phyloP scores from a whole-genome alignment of 768 basidiomycete species.

The Rhodotorula diobovata region DNA sequence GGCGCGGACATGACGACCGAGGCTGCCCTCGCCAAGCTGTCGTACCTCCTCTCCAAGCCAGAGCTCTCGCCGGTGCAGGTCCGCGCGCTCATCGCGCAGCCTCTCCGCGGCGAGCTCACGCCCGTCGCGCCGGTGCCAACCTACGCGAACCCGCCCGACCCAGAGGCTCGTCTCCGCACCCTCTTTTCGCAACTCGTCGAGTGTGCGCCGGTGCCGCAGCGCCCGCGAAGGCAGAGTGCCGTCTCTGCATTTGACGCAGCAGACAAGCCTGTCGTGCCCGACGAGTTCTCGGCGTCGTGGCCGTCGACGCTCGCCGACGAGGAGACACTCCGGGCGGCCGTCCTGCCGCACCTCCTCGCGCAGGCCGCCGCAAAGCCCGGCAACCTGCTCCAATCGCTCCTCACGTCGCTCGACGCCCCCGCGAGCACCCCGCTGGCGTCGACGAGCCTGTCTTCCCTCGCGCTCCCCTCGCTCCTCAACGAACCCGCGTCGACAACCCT shows the following conservation, averaged over 20 bases:
- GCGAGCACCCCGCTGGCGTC: not conserved
- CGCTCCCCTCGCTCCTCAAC: slow-evolving; percentile 31
- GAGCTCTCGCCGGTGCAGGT: slow-evolving; percentile 66
- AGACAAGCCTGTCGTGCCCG: not conserved
- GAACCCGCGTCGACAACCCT: slow-evolving; percentile 35
- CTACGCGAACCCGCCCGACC: slow-evolving; percentile 28
- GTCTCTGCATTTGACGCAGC: not conserved
- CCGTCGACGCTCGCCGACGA: slow-evolving; percentile 29
- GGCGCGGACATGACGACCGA: slow-evolving; percentile 96
- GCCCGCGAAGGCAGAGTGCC: not conserved
- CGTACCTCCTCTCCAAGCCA: slow-evolving; percentile 81
- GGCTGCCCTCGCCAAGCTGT: slow-evolving; percentile 85
- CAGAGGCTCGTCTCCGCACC: slow-evolving; percentile 4
- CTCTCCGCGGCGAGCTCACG: slow-evolving; percentile 85
- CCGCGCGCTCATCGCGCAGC: slow-evolving; percentile 66
- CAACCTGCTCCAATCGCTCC: slow-evolving; percentile 12
- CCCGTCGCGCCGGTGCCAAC: slow-evolving; percentile 53
- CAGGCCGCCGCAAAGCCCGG: slow-evolving; percentile 34
- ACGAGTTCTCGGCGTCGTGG: slow-evolving; percentile 31
- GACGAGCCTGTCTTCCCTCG: not conserved
- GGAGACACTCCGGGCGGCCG: slow-evolving; percentile 23
- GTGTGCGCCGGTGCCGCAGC: slow-evolving; percentile 1
- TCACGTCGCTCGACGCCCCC: not conserved
- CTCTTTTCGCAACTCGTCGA: slow-evolving; percentile 42
- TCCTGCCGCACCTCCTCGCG: slow-evolving; percentile 38